phyloP scores from a whole-genome alignment of 371 early-diverging fungal genomes.

The Blyttiomyces sp. region DNA sequence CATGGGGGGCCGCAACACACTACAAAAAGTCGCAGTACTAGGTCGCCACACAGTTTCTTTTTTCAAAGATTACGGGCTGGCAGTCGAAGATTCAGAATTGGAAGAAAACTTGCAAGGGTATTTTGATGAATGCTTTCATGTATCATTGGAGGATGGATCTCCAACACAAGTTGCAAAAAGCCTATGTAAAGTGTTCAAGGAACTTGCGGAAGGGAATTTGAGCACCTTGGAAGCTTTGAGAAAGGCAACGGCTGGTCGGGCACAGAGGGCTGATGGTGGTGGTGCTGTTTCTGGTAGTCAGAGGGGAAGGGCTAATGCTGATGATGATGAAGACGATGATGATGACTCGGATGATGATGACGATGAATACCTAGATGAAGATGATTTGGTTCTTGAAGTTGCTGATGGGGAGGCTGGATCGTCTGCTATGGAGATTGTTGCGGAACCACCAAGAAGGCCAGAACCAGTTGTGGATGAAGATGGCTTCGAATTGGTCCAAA shows the following conservation, averaged over 20 bases:
- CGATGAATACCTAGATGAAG: too few relatives aligned
- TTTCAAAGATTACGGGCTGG: slow-evolving; percentile 27
- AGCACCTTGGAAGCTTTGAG: neutral
- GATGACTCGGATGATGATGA: slow-evolving; percentile 20
- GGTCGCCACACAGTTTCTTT: slow-evolving; percentile 30
- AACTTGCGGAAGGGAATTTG: slow-evolving; percentile 18
- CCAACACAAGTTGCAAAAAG: slow-evolving; percentile 32
- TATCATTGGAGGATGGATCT: slow-evolving; percentile 38
- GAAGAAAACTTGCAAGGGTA: slow-evolving; percentile 36
- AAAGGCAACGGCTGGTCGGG: neutral
- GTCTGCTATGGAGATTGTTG: neutral
- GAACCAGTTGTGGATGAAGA: slow-evolving; percentile 41
- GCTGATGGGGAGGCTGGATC: too few relatives aligned
- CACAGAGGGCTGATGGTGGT: neutral
- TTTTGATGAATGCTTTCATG: slow-evolving; percentile 41
- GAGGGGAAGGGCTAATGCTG: neutral
- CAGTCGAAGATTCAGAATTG: slow-evolving; percentile 36
- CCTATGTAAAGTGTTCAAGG: slow-evolving; percentile 22
- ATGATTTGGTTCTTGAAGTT: too few relatives aligned
- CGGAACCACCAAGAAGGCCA: slow-evolving; percentile 2
- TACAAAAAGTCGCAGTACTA: slow-evolving; percentile 14
- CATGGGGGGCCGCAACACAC: slow-evolving; percentile 30
- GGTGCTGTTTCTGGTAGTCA: neutral
- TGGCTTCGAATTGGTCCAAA: slow-evolving; percentile 39
- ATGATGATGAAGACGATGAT: slow-evolving; percentile 11